Conservation (phyloP, 2,329 filamentous ascomycete genomes). For the Beauveria sp. region DNA sequence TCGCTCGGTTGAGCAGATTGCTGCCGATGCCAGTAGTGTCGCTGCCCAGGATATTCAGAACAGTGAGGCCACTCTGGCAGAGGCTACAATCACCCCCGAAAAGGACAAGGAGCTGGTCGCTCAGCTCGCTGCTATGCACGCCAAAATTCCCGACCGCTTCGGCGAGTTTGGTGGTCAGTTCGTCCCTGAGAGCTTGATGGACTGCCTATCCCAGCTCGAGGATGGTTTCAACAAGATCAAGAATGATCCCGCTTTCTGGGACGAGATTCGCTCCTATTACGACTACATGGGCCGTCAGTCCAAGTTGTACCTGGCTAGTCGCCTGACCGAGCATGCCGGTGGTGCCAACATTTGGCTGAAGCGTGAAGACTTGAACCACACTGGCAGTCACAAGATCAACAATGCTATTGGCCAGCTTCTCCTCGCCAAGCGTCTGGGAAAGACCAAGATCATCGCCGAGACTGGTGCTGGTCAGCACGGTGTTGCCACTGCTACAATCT, state of each 20-base stretch:
- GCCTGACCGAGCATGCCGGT: conserved; percentile 79
- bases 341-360: conserved; percentile 98
- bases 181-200: conserved; percentile 95
- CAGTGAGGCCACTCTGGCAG: conserved; percentile 57
- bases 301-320: conserved; percentile 80
- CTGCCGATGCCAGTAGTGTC: conserved; percentile 22
- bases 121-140: conserved; percentile 76
- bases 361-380: conserved; percentile 95
- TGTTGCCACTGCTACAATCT: conserved; percentile 94
- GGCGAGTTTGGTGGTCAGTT: conserved; percentile 97
- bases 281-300: conserved; percentile 95
- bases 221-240: conserved; percentile 81
- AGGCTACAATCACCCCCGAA: conserved; percentile 57
- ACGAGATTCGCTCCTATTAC: conserved; percentile 93
- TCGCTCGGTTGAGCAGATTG: conserved; percentile 24
- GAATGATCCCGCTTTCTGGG: conserved; percentile 89
- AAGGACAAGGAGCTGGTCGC: conserved; percentile 62
- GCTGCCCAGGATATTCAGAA: conserved; percentile 60
- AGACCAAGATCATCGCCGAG: conserved; percentile 96
- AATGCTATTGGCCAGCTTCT: conserved; percentile 93
- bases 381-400: conserved; percentile 98
- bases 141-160: conserved; percentile 75
- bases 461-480: conserved; percentile 97
- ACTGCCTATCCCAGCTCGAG: conserved; percentile 86
- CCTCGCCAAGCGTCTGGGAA: conserved; percentile 76